These are phyloP conservation scores for Alternaria sp. DNA, from an alignment of 2,329 filamentous ascomycete species.

Conservation along the genomic window DNA sequence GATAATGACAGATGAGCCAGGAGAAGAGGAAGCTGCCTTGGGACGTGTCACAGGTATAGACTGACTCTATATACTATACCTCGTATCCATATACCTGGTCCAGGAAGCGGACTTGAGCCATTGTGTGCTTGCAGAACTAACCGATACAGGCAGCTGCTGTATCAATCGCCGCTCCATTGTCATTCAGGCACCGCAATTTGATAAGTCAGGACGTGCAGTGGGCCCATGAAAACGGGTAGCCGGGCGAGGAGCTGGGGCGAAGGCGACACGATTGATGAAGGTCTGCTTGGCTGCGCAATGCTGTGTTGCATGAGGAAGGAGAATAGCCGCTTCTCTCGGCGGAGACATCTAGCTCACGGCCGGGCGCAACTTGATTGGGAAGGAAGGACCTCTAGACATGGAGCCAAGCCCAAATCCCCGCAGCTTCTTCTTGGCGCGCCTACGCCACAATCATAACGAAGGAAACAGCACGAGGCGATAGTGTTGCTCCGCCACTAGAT, in stretches of 20 bases:
- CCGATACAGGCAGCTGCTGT: constrained; percentile 36
- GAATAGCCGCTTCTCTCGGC: constrained; percentile 25
- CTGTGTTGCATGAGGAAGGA: constrained; percentile 34
- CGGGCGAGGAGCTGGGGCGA: constrained; percentile 22
- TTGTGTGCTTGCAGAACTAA: constrained; percentile 18
- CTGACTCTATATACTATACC: constrained; percentile 30
- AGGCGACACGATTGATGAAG: constrained; percentile 24
- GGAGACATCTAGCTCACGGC: constrained; percentile 20
- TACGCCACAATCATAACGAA: constrained; percentile 25
- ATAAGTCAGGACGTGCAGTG: constrained; percentile 11
- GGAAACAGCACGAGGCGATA: constrained; percentile 6
- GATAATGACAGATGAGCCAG: constrained; percentile 9
- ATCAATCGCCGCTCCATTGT: constrained; percentile 10
- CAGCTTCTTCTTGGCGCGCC: constrained; percentile 22
- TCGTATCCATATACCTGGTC: constrained; percentile 14
- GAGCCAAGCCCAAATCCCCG: constrained; percentile 20
- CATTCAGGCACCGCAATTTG: constrained; percentile 26
- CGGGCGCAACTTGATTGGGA: constrained; percentile 36
- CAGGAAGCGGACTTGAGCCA: constrained; percentile 7
- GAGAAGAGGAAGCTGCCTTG: constrained; percentile 20
- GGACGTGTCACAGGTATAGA: neutral
- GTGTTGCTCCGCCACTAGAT: constrained; percentile 4
- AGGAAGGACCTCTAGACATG: constrained; percentile 31
- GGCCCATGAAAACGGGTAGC: constrained; percentile 16
- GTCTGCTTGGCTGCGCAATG: constrained; percentile 31